phyloP scores from a whole-genome alignment of 441 rosid species.

The Syzygium malaccense region DNA sequence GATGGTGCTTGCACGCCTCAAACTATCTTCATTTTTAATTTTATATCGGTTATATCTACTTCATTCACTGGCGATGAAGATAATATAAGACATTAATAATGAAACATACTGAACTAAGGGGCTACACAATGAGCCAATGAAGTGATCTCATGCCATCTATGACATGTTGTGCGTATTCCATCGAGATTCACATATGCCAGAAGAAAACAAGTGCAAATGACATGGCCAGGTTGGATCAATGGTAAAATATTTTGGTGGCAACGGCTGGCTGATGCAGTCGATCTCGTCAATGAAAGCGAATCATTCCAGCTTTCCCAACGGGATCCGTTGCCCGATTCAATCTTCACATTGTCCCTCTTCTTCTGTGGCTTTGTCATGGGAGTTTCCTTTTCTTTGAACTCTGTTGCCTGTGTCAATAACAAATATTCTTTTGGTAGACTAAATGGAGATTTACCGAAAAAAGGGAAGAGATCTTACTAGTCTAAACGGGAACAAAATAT shows the following conservation, averaged over 20 bases:
- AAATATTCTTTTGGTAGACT: no score
- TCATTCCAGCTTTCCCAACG: not conserved
- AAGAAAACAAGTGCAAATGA: not conserved
- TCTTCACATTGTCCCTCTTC: not conserved
- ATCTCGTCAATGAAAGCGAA: not conserved
- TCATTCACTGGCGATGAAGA: not conserved
- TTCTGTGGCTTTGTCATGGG: not conserved
- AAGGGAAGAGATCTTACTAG: no score
- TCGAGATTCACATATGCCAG: not conserved
- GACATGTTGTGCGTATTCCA: not conserved
- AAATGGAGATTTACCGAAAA: no score
- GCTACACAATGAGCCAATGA: not conserved
- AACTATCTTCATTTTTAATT: not conserved
- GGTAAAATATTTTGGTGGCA: not conserved
- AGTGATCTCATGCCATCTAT: not conserved
- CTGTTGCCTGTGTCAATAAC: no score
- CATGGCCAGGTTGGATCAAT: not conserved
- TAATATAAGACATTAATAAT: not conserved
- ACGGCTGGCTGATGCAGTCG: not conserved
- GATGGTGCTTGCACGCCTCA: not conserved
- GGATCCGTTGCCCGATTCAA: not conserved
- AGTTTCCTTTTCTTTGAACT: not conserved
- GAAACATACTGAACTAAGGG: not conserved
- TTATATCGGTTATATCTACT: not conserved
- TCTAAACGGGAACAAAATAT: no score